phyloP scores from a whole-genome alignment of 257 asterid genomes.

The Petrea volubilis region DNA sequence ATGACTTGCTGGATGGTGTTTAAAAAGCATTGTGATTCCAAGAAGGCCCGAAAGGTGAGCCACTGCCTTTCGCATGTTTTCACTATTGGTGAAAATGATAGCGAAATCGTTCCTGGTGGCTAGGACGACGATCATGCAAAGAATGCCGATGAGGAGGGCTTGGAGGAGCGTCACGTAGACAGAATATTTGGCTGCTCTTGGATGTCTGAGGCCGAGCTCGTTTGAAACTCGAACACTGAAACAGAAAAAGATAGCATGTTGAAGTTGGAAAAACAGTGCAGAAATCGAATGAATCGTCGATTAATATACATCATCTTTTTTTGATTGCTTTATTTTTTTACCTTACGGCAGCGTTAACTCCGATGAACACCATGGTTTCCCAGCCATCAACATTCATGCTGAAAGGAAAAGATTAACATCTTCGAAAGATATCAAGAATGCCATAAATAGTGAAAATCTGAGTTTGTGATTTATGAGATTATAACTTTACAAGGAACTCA shows the following conservation, averaged over 20 bases:
- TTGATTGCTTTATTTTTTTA: too few relatives aligned
- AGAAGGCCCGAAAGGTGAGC: conserved; percentile 51
- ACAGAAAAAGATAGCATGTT: not conserved
- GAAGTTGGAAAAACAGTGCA: not conserved
- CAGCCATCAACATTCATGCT: conserved; percentile 57
- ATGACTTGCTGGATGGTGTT: conserved; percentile 64
- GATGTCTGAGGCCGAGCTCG: conserved; percentile 60
- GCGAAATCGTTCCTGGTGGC: conserved; percentile 44
- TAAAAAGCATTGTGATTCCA: conserved; percentile 60
- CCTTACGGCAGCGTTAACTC: conserved; percentile 73
- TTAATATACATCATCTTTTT: too few relatives aligned
- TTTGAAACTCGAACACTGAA: conserved; percentile 64
- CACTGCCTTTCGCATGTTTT: conserved; percentile 51
- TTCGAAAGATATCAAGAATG: not conserved
- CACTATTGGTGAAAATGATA: conserved; percentile 52
- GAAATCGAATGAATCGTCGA: too few relatives aligned
- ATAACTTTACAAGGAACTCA: too few relatives aligned
- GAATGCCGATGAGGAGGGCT: conserved; percentile 54
- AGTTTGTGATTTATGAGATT: too few relatives aligned
- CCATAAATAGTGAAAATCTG: not conserved
- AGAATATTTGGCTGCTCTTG: conserved; percentile 59
- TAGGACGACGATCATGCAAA: conserved; percentile 47
- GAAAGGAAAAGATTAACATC: not conserved
- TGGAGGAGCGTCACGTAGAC: conserved; percentile 50
- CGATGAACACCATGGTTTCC: conserved; percentile 61